Base-by-base conservation (phyloP, 768 basidiomycete species). In the Hortiboletus flavorubellus region DNA sequence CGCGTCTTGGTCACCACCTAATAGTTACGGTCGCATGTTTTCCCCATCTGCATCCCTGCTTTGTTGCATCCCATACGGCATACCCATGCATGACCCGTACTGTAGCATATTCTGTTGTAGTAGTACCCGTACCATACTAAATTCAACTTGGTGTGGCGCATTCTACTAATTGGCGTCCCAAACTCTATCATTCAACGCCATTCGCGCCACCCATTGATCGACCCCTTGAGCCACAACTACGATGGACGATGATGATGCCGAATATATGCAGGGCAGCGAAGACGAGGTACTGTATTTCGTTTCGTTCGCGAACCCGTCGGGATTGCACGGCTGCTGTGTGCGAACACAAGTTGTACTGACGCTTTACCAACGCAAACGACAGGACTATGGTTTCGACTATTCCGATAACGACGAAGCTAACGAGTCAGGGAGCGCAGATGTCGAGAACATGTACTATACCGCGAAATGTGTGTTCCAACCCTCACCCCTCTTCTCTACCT, bases 361-460 rank as follows among this genome's bases (percentile, higher is more conserved):
- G 2, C 33, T 53, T 16, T 10, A 30, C 33, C 38, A 6, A 44
- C 53, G 8, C 55, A 21, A 67, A 55, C 30, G 37, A 54, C 67
- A 94, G 92, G 93, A 93, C 66, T 97, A 97, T 73, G 93, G 84
- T 61, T 98, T 98, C 71, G 92, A 94, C 72, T 99, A 98, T 73
- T 95, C 94, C 41, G 95, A 93, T 72, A 87, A 83, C 48, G 92
- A 90, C 35, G 90, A 90, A 30, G 90, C 81, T 30, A 84, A 91
- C 53, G 89, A 89, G 62, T 80, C 84, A 2, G 89, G 82, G 46
- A 90, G 84, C 50, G 89, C 85, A 26, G 95, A 97, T 73, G 85
- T 97, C 43, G 97, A 99, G 76, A 99, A 99, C 68, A 85, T 94
- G 83, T 99, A 99, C 75, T 98, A 98, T 71, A 89, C 87, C 46